These are phyloP conservation scores for Pilasporangium apinafurcum DNA, from an alignment of 352 stramenopile species.

Conservation along the genomic window DNA sequence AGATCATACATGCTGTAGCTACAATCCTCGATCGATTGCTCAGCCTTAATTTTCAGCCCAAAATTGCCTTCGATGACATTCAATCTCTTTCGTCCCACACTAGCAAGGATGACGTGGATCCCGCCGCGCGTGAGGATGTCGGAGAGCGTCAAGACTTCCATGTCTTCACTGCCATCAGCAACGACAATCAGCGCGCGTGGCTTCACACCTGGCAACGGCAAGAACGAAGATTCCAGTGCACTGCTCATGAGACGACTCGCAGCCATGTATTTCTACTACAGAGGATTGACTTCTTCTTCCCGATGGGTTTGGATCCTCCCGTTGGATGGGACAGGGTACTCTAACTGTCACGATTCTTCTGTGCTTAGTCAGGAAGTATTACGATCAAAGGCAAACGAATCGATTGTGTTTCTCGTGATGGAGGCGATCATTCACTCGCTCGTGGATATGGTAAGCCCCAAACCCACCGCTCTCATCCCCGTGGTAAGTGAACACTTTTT, in stretches of 20 bases:
- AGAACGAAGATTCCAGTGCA: too few species aligned
- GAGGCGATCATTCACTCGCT: slow-evolving; percentile 37
- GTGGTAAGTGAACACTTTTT: slow-evolving; percentile 21
- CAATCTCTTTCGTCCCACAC: slow-evolving; percentile 38
- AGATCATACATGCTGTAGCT: slow-evolving; percentile 57
- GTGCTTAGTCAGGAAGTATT: too few species aligned
- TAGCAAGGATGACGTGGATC: slow-evolving; percentile 50
- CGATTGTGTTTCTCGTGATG: too few species aligned
- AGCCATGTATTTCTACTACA: too few species aligned
- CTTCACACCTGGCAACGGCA: slow-evolving; percentile 28
- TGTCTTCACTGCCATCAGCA: slow-evolving; percentile 56
- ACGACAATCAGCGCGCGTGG: slow-evolving; percentile 55
- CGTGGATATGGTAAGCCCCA: slow-evolving; percentile 50
- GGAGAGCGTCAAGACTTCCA: slow-evolving; percentile 58
- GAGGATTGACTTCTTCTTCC: not conserved
- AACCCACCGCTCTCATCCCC: slow-evolving; percentile 54
- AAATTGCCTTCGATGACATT: slow-evolving; percentile 63
- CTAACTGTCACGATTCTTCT: too few species aligned
- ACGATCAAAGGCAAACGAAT: too few species aligned
- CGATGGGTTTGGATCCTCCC: too few species aligned
- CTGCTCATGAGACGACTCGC: slow-evolving; percentile 4
- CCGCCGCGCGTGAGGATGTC: slow-evolving; percentile 51
- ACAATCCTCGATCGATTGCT: slow-evolving; percentile 62
- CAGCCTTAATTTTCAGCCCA: slow-evolving; percentile 50
- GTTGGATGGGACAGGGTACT: too few species aligned